These are phyloP conservation scores for Thymus mandschuricus DNA, from an alignment of 257 asterid genomes.

Conservation along the genomic window DNA sequence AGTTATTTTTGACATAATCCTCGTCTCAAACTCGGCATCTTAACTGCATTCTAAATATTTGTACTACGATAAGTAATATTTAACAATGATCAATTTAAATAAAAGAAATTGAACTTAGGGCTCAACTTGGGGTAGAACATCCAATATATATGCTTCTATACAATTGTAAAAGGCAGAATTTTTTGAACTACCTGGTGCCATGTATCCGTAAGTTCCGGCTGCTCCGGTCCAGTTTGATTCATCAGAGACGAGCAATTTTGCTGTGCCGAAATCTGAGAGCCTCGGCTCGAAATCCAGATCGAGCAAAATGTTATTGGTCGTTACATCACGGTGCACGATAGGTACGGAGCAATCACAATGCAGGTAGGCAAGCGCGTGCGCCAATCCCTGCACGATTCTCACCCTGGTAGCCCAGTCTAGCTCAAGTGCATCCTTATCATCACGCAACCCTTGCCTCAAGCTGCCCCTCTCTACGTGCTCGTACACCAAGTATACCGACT, in stretches of 20 bases:
- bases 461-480: constrained; percentile 91
- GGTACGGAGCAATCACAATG: constrained; percentile 84
- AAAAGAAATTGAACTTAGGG: no score
- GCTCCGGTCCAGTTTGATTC: constrained; percentile 71
- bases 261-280: constrained; percentile 91
- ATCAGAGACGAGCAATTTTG: constrained; percentile 59
- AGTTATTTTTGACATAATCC: no score
- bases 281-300: constrained; percentile 73
- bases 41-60: no score
- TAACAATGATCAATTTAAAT: no score
- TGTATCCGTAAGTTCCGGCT: constrained; percentile 96
- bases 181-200: constrained; percentile 85
- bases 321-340: constrained; percentile 84
- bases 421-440: constrained; percentile 52
- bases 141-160: no score
- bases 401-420: constrained; percentile 70
- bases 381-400: constrained; percentile 69
- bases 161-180: not conserved
- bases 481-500: constrained; percentile 76
- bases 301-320: constrained; percentile 67
- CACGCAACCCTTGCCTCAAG: constrained; percentile 53
- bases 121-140: no score
- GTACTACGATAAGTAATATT: not conserved
- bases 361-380: constrained; percentile 92
- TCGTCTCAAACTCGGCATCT: no score